Evolutionary conservation across 345 rosid species (phyloP).

Genomic region (Syzygium grande): DNA sequence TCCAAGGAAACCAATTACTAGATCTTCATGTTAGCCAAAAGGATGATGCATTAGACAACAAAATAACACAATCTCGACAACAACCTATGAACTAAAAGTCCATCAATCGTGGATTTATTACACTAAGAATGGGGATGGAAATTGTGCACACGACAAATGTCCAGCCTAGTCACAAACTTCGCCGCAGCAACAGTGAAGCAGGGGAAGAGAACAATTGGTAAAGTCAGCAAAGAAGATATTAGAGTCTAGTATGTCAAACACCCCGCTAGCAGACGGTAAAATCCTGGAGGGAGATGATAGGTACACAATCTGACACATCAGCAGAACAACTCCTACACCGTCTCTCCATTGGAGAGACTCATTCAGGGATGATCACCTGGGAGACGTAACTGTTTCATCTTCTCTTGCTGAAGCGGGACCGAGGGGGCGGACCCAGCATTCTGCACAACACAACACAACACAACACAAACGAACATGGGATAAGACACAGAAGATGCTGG

Average conservation of each 20-base stretch:
- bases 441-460: background rate
- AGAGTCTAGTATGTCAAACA: background rate
- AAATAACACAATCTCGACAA: background rate
- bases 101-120: background rate
- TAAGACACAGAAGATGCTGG: background rate
- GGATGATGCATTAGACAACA: background rate
- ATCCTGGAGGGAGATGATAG: background rate
- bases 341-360: background rate
- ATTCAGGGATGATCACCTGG: background rate
- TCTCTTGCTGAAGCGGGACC: background rate
- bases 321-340: background rate
- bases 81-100: background rate
- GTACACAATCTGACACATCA: background rate
- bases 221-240: background rate
- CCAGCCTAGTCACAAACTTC: background rate
- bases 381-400: background rate
- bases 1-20: background rate
- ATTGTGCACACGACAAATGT: background rate
- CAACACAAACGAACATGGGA: background rate
- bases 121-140: background rate
- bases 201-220: background rate
- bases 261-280: background rate
- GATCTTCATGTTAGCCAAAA: background rate
- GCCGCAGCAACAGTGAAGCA: background rate
- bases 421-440: background rate